Evolutionary conservation across 306 rosid genomes (phyloP).

Genomic region (Geum urbanum): DNA sequence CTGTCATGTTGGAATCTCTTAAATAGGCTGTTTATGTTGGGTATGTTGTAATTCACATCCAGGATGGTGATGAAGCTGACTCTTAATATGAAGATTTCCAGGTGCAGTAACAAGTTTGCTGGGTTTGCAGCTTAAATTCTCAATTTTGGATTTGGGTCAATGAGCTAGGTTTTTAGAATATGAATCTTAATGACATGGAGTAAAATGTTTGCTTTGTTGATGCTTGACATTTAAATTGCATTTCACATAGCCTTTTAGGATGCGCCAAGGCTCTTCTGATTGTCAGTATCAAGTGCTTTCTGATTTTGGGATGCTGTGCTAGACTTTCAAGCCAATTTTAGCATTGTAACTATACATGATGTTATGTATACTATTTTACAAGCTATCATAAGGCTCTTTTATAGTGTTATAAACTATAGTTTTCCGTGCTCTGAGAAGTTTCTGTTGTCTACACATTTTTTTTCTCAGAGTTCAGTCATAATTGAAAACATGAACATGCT

Average conservation of each 20-base stretch:
- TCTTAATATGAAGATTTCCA: conserved; percentile 54
- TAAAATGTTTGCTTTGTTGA: conserved; percentile 34
- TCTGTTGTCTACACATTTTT: neutral
- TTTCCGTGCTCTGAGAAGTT: neutral
- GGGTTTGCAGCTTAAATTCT: conserved; percentile 45
- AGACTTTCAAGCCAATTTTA: conserved; percentile 13
- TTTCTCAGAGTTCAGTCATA: neutral
- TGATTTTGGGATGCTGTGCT: conserved; percentile 19
- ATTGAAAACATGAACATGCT: neutral
- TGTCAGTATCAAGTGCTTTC: conserved; percentile 23
- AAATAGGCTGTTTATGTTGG: conserved; percentile 63
- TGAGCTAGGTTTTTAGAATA: conserved; percentile 41
- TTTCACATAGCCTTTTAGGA: conserved; percentile 26
- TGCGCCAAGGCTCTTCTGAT: conserved; percentile 22
- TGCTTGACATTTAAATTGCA: conserved; percentile 40
- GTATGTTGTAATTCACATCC: conserved; percentile 49
- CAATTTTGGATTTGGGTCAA: conserved; percentile 39
- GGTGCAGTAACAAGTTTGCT: conserved; percentile 60
- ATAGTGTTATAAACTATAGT: neutral
- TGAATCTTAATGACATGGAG: conserved; percentile 35
- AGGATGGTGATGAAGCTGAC: conserved; percentile 69
- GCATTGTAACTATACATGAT: conserved; percentile 12
- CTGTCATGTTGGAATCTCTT: conserved; percentile 53
- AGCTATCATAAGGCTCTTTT: neutral
- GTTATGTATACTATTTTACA: conserved; percentile 22